Evolutionary conservation across 345 rosid species (phyloP), one percentile per base, ranked within the genome.

Genomic region (Noccaea bulbosa): DNA sequence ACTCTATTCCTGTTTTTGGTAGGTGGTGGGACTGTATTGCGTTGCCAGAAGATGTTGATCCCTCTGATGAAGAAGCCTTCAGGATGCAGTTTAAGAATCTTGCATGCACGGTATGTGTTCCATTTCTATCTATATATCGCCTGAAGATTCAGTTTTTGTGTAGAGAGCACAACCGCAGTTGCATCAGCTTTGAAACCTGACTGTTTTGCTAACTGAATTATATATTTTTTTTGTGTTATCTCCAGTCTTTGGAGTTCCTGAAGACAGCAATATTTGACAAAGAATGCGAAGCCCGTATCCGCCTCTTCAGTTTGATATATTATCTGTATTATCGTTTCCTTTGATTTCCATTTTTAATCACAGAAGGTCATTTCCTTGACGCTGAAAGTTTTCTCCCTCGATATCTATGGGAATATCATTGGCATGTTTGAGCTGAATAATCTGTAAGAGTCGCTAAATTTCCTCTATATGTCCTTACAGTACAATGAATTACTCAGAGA

Each of bases 21-120:
- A 93, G 98, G 88, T 93, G 98, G 98, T 93, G 98, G 98, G 97
- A 93, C 14, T 87, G 91, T 52, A 73, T 89, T 46, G 84, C 93
- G 6, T 77, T 89, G 81, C 97, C 98, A 38, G 88, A 83, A 53
- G 96, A 89, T 81, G 80, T 93, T 79, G 89, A 88, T 81, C 34
- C 65, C 65, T 85, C 87, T 52, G 87, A 86, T 56, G 94, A 87
- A 79, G 78, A 50, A 70, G 77, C 86, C 43, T 93, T 89, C 76
- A 85, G 97, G 80, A 85, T 67, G 87, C 80, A 91, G 70, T 80
- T 93, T 48, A 83, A 74, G 81, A 85, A 86, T 77, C 96, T 93
- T 48, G 97, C 98, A 32, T 80, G 77, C 52, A 64, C 33, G 65
- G 98, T 93, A 79, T 73, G 83, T 61, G 39, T 59, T 45, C 49